Conservation (phyloP, 108 stramenopile genomes). For the Epipyxis sp. region DNA sequence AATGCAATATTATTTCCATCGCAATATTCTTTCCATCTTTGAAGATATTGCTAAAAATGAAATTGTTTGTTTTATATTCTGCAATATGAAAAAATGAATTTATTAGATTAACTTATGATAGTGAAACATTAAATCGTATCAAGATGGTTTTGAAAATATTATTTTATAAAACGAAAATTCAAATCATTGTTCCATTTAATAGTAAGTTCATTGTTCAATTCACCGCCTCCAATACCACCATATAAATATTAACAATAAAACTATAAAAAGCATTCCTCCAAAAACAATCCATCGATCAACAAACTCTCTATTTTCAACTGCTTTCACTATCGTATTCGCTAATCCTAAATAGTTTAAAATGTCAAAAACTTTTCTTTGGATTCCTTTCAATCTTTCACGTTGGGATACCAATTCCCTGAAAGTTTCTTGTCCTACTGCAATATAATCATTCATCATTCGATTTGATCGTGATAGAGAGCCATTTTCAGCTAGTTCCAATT, state of each 20-base stretch:
- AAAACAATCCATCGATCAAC: slow-evolving; percentile 29
- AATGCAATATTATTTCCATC: too few relatives aligned
- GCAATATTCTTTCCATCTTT: too few relatives aligned
- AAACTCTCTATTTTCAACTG: slow-evolving; percentile 19
- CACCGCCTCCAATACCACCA: too few relatives aligned
- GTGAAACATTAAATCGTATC: too few relatives aligned
- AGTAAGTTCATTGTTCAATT: too few relatives aligned
- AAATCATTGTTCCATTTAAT: too few relatives aligned
- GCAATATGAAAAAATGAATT: too few relatives aligned
- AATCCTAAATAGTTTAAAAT: slow-evolving; percentile 26
- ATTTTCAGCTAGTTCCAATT: slow-evolving; percentile 30
- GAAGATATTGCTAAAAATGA: too few relatives aligned
- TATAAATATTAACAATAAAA: not conserved
- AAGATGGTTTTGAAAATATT: too few relatives aligned
- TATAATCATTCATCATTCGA: slow-evolving; percentile 21
- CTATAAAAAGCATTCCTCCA: slow-evolving; percentile 15
- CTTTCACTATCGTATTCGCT: slow-evolving; percentile 1
- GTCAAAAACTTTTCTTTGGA: slow-evolving; percentile 24
- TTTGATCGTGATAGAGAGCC: slow-evolving; percentile 6
- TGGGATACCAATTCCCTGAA: slow-evolving; percentile 7
- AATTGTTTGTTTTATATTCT: too few relatives aligned
- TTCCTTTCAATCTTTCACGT: slow-evolving; percentile 23
- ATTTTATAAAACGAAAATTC: too few relatives aligned
- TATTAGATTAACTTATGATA: too few relatives aligned
- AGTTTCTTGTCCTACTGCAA: not conserved